A percentile compares a stretch with the other conserved stretches of the same genome.
These are phyloP conservation scores for Colletotrichum musicola DNA, from an alignment of 2,329 filamentous ascomycete genomes.

Conservation along the genomic window DNA sequence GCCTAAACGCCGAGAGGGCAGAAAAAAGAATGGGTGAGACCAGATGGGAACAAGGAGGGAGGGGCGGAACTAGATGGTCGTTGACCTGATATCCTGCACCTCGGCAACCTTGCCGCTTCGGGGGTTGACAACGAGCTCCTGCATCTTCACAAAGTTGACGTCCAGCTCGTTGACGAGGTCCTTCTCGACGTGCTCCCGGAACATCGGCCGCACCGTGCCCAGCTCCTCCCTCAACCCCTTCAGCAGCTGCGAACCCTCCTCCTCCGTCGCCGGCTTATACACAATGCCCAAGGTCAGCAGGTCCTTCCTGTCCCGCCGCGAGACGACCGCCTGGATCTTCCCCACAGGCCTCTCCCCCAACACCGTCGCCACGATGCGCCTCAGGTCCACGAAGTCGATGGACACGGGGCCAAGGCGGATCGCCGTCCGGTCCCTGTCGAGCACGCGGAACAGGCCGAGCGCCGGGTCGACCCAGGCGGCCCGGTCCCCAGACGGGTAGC, in stretches of 20 bases:
- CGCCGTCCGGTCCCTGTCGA: constrained; percentile 34
- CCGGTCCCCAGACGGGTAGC: constrained; percentile 33
- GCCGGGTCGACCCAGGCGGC: constrained; percentile 31
- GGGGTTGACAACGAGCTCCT: constrained; percentile 29
- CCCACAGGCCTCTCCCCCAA: constrained; percentile 12
- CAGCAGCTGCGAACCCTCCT: constrained; percentile 21
- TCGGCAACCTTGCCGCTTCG: constrained; percentile 30
- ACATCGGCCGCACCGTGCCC: constrained; percentile 28
- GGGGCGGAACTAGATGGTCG: constrained; percentile 6
- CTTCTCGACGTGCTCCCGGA: constrained; percentile 32
- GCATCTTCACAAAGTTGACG: constrained; percentile 22
- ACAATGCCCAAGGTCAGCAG: constrained; percentile 26
- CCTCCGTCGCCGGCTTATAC: constrained; percentile 1
- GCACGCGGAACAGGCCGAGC: constrained; percentile 31
- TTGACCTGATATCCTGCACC: constrained; percentile 30
- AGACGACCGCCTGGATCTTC: constrained; percentile 27
- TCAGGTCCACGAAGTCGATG: constrained; percentile 30
- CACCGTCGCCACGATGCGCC: constrained; percentile 23
- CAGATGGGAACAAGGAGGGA: neutral
- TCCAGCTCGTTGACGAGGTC: constrained; percentile 24
- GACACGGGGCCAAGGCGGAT: constrained; percentile 34
- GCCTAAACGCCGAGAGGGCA: neutral
- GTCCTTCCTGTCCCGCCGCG: constrained; percentile 26
- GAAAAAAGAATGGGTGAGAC: neutral
- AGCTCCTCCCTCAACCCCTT: constrained; percentile 13